Conservation (phyloP, 805 yeast species). For the baker's yeast (Saccharomyces cerevisiae) region DNA sequence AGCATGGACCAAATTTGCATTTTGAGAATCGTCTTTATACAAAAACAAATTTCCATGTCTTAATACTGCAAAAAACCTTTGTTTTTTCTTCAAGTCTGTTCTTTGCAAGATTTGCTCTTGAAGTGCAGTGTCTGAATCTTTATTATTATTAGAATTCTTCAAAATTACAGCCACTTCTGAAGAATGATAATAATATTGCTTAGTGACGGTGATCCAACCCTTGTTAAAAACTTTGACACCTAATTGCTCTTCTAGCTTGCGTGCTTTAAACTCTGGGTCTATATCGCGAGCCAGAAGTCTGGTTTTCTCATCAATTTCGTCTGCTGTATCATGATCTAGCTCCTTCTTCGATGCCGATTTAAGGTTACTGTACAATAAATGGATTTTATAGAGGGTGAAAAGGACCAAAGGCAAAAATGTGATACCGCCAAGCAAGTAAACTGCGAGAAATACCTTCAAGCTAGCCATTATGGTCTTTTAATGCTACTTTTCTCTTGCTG, state of each 20-base stretch:
- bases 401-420: constrained; percentile 63
- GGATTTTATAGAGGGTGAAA: constrained; percentile 28
- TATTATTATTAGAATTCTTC: neutral
- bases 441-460: constrained; percentile 31
- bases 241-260: constrained; percentile 52
- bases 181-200: constrained; percentile 58
- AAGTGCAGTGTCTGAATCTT: constrained; percentile 8
- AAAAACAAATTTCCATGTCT: constrained; percentile 84
- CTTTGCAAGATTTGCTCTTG: constrained; percentile 14
- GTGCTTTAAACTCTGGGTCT: constrained; percentile 43
- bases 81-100: constrained; percentile 36
- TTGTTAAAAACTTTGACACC: constrained; percentile 58
- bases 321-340: constrained; percentile 18
- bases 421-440: constrained; percentile 70
- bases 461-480: constrained; percentile 15
- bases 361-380: constrained; percentile 26
- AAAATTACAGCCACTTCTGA: constrained; percentile 15
- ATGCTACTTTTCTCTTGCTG: neutral
- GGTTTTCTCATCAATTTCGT: constrained; percentile 19
- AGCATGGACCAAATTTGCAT: constrained; percentile 56
- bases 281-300: constrained; percentile 14
- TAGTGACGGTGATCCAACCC: constrained; percentile 84
- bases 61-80: constrained; percentile 58
- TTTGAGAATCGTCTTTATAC: constrained; percentile 52
- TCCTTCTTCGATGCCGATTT: constrained; percentile 4